Evolutionary conservation across 1,284 basidiomycete species (phyloP).

Genomic region (Apiotrichum laibachii): DNA sequence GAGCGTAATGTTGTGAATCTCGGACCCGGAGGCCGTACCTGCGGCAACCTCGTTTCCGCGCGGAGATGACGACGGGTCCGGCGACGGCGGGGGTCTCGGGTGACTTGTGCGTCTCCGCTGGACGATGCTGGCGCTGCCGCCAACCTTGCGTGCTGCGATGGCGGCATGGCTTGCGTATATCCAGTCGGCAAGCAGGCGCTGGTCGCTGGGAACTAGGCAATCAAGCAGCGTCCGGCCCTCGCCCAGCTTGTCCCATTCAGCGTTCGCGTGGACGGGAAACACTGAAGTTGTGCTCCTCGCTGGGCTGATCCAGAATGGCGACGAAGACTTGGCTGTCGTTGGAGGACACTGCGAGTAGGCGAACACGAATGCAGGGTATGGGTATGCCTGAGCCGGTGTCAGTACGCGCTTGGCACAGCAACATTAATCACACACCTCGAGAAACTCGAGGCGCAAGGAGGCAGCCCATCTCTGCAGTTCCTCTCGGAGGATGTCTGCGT

Average conservation of each 20-base stretch:
- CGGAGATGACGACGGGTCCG: no score
- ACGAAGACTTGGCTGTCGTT: background rate
- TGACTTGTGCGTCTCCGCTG: no score
- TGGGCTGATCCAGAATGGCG: background rate
- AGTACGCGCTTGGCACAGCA: background rate
- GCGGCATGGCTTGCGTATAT: background rate
- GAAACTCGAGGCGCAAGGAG: no score
- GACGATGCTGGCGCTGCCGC: no score
- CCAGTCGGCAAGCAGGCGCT: background rate
- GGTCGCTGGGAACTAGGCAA: background rate
- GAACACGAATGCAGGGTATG: constrained; percentile 1
- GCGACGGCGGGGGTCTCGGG: no score
- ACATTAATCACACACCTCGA: background rate
- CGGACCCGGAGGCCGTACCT: no score
- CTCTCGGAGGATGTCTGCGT: no score
- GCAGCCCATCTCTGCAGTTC: no score
- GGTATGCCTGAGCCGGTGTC: background rate
- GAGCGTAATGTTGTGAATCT: no score
- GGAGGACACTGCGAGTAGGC: background rate
- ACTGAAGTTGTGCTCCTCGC: background rate
- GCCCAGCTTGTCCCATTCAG: background rate
- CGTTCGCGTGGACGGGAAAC: background rate
- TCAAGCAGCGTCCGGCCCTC: background rate
- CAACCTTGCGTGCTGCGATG: no score
- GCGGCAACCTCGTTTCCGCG: no score